phyloP scores from a whole-genome alignment of 495 filamentous ascomycete species.

The Lasiosphaeris hirsuta region DNA sequence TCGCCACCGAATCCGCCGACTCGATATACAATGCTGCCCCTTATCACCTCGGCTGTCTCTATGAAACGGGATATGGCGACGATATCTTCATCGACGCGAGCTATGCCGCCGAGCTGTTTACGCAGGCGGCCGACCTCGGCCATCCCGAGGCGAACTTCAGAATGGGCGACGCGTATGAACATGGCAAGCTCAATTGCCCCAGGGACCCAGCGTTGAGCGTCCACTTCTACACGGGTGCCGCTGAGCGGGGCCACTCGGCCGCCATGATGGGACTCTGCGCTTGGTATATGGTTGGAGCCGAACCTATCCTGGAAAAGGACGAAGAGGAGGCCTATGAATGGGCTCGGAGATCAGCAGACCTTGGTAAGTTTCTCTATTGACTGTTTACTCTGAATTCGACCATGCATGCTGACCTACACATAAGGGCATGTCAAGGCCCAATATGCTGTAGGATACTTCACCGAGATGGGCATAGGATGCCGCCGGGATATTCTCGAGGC shows the following conservation, averaged over 20 bases:
- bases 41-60: constrained; percentile 83
- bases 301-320: constrained; percentile 88
- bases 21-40: constrained; percentile 87
- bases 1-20: constrained; percentile 84
- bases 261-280: constrained; percentile 99
- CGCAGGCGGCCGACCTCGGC: constrained; percentile 88
- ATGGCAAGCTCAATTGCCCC: constrained; percentile 82
- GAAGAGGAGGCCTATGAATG: constrained; percentile 96
- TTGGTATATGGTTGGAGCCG: constrained; percentile 96
- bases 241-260: constrained; percentile 73
- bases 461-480: constrained; percentile 96
- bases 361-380: constrained; percentile 55
- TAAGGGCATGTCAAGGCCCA: constrained; percentile 86
- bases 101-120: constrained; percentile 93
- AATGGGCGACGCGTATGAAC: constrained; percentile 96
- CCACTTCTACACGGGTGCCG: constrained; percentile 94
- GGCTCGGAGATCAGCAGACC: constrained; percentile 80
- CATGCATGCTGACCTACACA: constrained; percentile 6
- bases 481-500: constrained; percentile 89
- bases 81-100: constrained; percentile 86
- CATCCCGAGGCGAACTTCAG: constrained; percentile 79
- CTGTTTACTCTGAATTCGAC: constrained; percentile 10
- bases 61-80: constrained; percentile 85
- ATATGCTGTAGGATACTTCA: constrained; percentile 96
- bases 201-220: constrained; percentile 90